Conservation (phyloP, 345 rosid genomes). For the Syzygium oleosum region DNA sequence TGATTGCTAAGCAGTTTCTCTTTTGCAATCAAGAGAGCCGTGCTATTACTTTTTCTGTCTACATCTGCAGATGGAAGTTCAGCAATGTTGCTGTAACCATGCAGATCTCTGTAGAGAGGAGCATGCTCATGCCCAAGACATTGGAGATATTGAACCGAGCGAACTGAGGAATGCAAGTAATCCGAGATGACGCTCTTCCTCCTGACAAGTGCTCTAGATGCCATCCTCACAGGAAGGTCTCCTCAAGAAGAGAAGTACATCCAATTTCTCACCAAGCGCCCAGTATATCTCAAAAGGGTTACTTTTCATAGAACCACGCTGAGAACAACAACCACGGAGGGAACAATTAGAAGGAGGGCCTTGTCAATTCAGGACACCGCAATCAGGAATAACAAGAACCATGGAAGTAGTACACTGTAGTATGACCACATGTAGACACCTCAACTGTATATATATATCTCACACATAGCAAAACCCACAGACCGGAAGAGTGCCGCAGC, state of each 20-base stretch:
- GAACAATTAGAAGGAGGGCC: neutral
- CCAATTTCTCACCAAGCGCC: neutral
- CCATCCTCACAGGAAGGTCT: slow-evolving; percentile 36
- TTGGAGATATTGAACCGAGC: slow-evolving; percentile 31
- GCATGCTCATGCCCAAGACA: slow-evolving; percentile 15
- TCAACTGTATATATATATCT: neutral
- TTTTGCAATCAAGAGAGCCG: slow-evolving; percentile 3
- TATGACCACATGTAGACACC: neutral
- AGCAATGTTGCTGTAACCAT: slow-evolving; percentile 8
- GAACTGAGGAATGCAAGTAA: slow-evolving; percentile 29
- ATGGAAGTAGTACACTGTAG: neutral
- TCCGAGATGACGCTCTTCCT: slow-evolving; percentile 39
- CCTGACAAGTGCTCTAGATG: slow-evolving; percentile 60
- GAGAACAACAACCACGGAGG: neutral
- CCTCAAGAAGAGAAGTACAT: slow-evolving; percentile 6
- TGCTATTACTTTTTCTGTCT: slow-evolving; percentile 2
- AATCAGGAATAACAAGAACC: neutral
- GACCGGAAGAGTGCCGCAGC: neutral
- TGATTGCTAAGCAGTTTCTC: slow-evolving; percentile 10
- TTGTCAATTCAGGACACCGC: neutral
- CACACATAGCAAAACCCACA: neutral
- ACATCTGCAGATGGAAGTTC: slow-evolving; percentile 6
- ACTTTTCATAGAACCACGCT: neutral
- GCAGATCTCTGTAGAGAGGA: slow-evolving; percentile 13
- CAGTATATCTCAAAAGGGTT: neutral